Base-by-base conservation (phyloP, 2,329 filamentous ascomycete genomes). In the Ramularia endophylla region DNA sequence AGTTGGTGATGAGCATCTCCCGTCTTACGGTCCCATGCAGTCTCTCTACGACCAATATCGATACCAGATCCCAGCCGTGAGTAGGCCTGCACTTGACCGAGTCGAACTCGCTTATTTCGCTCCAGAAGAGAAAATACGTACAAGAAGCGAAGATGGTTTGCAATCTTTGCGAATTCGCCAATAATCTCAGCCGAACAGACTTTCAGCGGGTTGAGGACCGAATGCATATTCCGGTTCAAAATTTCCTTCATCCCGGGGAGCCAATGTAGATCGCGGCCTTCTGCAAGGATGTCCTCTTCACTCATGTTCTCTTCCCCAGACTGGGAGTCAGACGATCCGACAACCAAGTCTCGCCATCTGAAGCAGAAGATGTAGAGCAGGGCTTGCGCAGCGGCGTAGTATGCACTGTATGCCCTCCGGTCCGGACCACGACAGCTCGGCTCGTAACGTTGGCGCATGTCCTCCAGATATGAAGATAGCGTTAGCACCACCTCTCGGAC, bases 291-390 rank as follows among this genome's bases (percentile, higher is more conserved):
- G 31, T 78, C 73, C 30, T 75, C 67, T n/a, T 72, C 64, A 35
- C 67, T 66, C 33, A 72, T 66, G 12, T 80, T 73, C 1, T 77
- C 44, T 12, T 46, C 47, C 35, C 55, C 53, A 2, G 47, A 40
- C 16, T 57, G 50, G 3, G 51, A 48, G 8, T 36, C 70, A 3
- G 75, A 76, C 2, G 77, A 50, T 8, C 63, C 74, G 15, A 77
- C 71, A 41, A 87, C 83, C 34, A 98, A 73, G 58, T 97, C 90
- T 47, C 87, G 83, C 92, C 92, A 98, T 41, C 92, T 82, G 72
- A 98, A 98, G 70, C 92, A 98, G 66, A 94, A 95, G 44, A 94
- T 90, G 68, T 95, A 95, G 17, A 95, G 76, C 2, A 94, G 72
- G 1, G 88, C 88, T 64, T 95, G 89, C n/a, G 85, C 80, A 35